Evolutionary conservation across 805 yeast genomes (phyloP).

Genomic region (Kluyveromyces wickerhamii): DNA sequence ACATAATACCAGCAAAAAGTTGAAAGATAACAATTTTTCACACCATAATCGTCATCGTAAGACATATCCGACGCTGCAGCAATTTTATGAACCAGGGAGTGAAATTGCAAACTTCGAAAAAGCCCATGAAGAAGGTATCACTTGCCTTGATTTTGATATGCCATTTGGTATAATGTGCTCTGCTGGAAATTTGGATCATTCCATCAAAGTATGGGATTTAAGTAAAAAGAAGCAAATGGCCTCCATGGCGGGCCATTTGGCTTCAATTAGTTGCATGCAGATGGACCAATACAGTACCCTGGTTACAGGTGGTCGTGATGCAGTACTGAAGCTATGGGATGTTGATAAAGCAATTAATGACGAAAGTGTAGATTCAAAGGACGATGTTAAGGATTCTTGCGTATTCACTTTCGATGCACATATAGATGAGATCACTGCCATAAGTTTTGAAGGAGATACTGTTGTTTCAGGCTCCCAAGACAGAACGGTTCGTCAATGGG

Average conservation of each 20-base stretch:
- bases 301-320: slow-evolving; percentile 54
- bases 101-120: slow-evolving; percentile 37
- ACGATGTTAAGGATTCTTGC: slow-evolving; percentile 27
- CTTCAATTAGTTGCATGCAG: slow-evolving; percentile 53
- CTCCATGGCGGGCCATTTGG: slow-evolving; percentile 49
- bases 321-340: slow-evolving; percentile 57
- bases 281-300: slow-evolving; percentile 42
- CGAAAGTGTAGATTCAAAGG: slow-evolving; percentile 10
- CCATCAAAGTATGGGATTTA: slow-evolving; percentile 79
- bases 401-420: slow-evolving; percentile 53
- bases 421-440: slow-evolving; percentile 56
- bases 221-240: slow-evolving; percentile 45
- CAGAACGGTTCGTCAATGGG: slow-evolving; percentile 72
- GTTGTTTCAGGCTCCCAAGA: slow-evolving; percentile 66
- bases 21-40: slow-evolving; percentile 22
- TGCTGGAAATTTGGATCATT: slow-evolving; percentile 63
- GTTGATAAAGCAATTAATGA: slow-evolving; percentile 24
- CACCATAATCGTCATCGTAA: slow-evolving; percentile 33
- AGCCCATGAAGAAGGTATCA: slow-evolving; percentile 47
- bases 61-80: slow-evolving; percentile 56
- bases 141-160: slow-evolving; percentile 57
- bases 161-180: slow-evolving; percentile 74
- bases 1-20: slow-evolving; percentile 10
- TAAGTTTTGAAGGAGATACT: slow-evolving; percentile 45
- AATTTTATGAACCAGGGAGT: slow-evolving; percentile 53